phyloP scores from a whole-genome alignment of 106 monocot species.

The Platanthera zijinensis region DNA sequence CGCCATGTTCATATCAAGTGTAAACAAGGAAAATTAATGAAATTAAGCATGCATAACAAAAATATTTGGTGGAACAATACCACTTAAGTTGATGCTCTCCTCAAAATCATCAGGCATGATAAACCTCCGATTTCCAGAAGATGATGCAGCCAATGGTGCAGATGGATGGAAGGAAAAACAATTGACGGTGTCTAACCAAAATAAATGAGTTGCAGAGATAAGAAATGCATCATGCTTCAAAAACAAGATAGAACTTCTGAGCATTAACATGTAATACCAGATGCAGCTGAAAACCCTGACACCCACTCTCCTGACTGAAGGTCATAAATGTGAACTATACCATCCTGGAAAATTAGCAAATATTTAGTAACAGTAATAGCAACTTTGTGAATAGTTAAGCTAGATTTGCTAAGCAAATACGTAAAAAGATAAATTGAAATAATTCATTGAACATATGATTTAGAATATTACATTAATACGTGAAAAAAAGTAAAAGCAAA shows the following conservation, averaged over 20 bases:
- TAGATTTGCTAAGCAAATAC: too few species aligned
- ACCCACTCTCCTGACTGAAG: constrained; percentile 88
- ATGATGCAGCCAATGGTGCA: constrained; percentile 64
- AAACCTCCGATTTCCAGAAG: constrained; percentile 81
- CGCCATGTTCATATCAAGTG: background rate
- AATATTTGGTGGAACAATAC: constrained; percentile 9
- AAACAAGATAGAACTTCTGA: constrained; percentile 3
- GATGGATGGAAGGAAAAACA: constrained; percentile 84
- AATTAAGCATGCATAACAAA: background rate
- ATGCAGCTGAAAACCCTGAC: constrained; percentile 69
- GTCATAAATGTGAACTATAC: constrained; percentile 87
- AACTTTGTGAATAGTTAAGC: too few species aligned
- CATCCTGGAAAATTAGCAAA: constrained; percentile 47
- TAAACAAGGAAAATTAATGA: background rate
- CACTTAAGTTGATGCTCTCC: constrained; percentile 28
- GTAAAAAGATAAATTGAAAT: too few species aligned
- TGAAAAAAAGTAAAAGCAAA: too few species aligned
- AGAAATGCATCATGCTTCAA: background rate
- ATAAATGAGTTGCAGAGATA: background rate
- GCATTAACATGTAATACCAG: constrained; percentile 34
- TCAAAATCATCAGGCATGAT: constrained; percentile 38
- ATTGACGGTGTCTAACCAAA: constrained; percentile 74
- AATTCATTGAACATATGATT: too few species aligned
- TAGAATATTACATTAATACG: background rate
- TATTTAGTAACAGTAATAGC: background rate